Evolutionary conservation across 805 yeast genomes (phyloP).

Genomic region (Monosporozyma siamensis): DNA sequence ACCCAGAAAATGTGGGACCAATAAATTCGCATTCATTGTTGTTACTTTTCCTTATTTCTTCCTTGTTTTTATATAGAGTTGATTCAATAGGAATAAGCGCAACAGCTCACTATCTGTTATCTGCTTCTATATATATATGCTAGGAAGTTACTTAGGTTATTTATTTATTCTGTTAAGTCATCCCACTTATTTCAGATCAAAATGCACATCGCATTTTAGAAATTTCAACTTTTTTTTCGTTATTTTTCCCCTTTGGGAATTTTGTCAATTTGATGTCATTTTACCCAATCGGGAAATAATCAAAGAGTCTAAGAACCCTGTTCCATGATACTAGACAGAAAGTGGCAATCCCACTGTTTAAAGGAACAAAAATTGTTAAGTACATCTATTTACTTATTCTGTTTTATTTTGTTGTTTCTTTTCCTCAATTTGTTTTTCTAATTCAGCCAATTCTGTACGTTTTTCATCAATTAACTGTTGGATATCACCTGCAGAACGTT

Average conservation of each 20-base stretch:
- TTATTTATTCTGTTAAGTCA: not conserved
- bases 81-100: too few relatives aligned
- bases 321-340: too few relatives aligned
- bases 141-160: too few relatives aligned
- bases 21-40: not conserved
- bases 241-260: not conserved
- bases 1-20: not conserved
- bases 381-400: not conserved
- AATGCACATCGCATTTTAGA: too few relatives aligned
- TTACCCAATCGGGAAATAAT: not conserved
- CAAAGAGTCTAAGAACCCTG: not conserved
- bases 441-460: slow-evolving; percentile 36
- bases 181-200: too few relatives aligned
- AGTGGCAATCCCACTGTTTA: too few relatives aligned
- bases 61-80: too few relatives aligned
- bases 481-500: slow-evolving; percentile 17
- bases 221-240: too few relatives aligned
- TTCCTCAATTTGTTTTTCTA: slow-evolving; percentile 32
- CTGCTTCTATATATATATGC: too few relatives aligned
- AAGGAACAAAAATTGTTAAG: too few relatives aligned
- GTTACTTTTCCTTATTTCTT: too few relatives aligned
- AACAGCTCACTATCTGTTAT: too few relatives aligned
- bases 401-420: slow-evolving; percentile 3
- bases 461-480: slow-evolving; percentile 37
- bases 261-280: not conserved